phyloP scores from a whole-genome alignment of 176 grass and related monocot genomes.

The Musa itinerans region DNA sequence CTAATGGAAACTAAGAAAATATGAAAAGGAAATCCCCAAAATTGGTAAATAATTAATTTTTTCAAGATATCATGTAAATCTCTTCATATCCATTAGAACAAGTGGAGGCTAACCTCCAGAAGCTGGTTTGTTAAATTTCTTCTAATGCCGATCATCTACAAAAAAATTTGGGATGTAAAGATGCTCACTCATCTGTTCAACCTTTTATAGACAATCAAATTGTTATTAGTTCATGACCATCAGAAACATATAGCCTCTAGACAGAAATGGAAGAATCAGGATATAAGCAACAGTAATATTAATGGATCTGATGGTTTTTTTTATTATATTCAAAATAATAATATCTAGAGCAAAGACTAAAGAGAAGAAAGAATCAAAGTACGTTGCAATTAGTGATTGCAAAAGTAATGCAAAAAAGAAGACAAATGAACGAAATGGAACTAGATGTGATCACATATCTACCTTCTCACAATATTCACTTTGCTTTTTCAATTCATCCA shows the following conservation, averaged over 20 bases:
- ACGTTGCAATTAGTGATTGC: background rate
- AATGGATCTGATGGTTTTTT: background rate
- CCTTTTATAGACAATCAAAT: no score
- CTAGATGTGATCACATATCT: slow-evolving; percentile 25
- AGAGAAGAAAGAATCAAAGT: slow-evolving; percentile 4
- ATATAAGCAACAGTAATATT: background rate
- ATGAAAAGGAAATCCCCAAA: no score
- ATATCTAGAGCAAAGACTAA: background rate
- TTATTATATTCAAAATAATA: background rate
- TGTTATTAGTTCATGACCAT: no score
- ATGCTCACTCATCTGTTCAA: no score
- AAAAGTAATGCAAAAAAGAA: background rate
- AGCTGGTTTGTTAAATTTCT: no score
- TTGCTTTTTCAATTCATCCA: slow-evolving; percentile 46
- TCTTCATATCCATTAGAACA: no score
- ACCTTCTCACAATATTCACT: slow-evolving; percentile 60
- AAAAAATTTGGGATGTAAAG: no score
- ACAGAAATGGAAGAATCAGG: background rate
- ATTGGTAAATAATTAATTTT: no score
- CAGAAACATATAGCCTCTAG: background rate
- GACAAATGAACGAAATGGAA: background rate
- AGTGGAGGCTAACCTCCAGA: no score
- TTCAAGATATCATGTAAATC: no score
- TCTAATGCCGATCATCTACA: no score
- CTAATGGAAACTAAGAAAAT: no score